Evolutionary conservation across 2,329 filamentous ascomycete genomes (phyloP).

Genomic region (Eutypa lata): DNA sequence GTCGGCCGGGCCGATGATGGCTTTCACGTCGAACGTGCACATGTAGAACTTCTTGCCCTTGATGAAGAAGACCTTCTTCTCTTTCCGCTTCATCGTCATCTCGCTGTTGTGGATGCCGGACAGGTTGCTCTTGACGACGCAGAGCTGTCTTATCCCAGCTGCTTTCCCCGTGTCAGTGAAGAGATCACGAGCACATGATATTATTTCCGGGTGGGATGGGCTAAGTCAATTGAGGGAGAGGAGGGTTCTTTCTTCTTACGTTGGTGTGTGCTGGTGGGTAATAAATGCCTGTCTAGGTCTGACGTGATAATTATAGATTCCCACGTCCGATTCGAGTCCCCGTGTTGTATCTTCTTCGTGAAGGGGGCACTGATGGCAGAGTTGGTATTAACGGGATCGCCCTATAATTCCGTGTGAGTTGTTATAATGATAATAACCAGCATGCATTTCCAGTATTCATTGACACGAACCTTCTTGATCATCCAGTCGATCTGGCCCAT

Average conservation of each 20-base stretch:
- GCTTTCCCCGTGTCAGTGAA: background rate
- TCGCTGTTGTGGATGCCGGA: conserved; percentile 35
- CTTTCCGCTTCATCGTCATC: conserved; percentile 34
- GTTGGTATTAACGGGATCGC: conserved; percentile 36
- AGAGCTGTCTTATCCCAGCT: conserved; percentile 33
- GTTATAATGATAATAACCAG: conserved; percentile 3
- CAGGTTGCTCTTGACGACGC: conserved; percentile 38
- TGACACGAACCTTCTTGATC: conserved; percentile 31
- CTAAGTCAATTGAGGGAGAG: too few species aligned
- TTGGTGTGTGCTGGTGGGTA: conserved; percentile 36
- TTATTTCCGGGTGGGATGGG: too few species aligned
- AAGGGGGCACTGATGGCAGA: conserved; percentile 31
- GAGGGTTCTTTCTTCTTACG: conserved; percentile 20
- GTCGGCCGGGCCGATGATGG: conserved; percentile 54
- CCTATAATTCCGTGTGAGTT: conserved; percentile 22
- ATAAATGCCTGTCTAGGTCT: conserved; percentile 30
- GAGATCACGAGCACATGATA: background rate
- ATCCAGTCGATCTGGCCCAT: conserved; percentile 41
- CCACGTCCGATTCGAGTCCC: conserved; percentile 33
- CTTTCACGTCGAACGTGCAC: conserved; percentile 47
- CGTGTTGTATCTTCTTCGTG: conserved; percentile 31
- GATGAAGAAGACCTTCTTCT: conserved; percentile 27
- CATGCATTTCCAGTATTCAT: background rate
- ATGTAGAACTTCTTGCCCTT: conserved; percentile 36
- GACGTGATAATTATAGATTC: conserved; percentile 38